Percentiles rank a stretch among this genome's conserved stretches.
Evolutionary conservation across 352 stramenopile genomes (phyloP).

Genomic region (Pythium apleroticum): DNA sequence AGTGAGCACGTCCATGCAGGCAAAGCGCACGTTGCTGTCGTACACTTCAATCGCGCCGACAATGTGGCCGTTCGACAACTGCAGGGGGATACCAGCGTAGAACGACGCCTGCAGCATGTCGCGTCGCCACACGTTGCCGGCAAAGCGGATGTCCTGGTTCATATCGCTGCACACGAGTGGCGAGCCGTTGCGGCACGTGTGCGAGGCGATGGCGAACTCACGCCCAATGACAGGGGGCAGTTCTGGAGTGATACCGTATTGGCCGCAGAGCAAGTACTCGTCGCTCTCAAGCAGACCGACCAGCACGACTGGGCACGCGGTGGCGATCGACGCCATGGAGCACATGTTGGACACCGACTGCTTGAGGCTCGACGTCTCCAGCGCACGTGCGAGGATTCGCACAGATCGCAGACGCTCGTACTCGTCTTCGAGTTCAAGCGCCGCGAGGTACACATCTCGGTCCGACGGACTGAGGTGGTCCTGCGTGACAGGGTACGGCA

Average conservation of each 20-base stretch:
- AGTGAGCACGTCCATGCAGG: constrained; percentile 58
- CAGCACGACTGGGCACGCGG: constrained; percentile 61
- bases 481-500: constrained; percentile 67
- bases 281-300: constrained; percentile 65
- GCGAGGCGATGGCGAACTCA: constrained; percentile 53
- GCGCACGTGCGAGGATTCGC: constrained; percentile 38
- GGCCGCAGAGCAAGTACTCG: constrained; percentile 51
- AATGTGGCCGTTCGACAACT: constrained; percentile 65
- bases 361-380: constrained; percentile 40
- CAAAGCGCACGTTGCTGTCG: constrained; percentile 47
- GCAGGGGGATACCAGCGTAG: constrained; percentile 80
- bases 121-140: constrained; percentile 55
- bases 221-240: constrained; percentile 37
- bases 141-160: constrained; percentile 62
- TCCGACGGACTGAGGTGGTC: constrained; percentile 44
- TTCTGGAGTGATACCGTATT: constrained; percentile 38
- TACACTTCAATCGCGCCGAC: constrained; percentile 76
- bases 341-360: constrained; percentile 66
- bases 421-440: constrained; percentile 59
- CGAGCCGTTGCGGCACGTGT: constrained; percentile 63
- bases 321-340: constrained; percentile 76
- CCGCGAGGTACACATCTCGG: constrained; percentile 50
- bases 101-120: constrained; percentile 52
- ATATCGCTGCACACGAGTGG: constrained; percentile 72
- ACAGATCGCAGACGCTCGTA: constrained; percentile 47